A percentile compares a stretch with the other conserved stretches of the same genome.
phyloP scores from a whole-genome alignment of 768 basidiomycete genomes.

The Psilocybe cyanescens region DNA sequence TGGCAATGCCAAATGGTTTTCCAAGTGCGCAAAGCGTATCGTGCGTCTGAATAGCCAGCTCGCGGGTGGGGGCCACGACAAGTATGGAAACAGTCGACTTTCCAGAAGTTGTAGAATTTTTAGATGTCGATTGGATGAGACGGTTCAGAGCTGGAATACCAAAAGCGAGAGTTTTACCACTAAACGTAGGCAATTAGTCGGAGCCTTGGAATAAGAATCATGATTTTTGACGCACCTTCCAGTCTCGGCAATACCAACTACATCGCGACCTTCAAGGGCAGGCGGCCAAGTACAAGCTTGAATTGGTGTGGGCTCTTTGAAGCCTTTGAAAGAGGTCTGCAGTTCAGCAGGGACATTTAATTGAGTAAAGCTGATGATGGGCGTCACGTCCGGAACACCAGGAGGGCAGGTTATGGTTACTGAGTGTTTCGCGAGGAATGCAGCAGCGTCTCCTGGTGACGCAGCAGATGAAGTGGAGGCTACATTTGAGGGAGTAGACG shows the following conservation, averaged over 20 bases:
- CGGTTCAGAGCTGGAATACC: slow-evolving; percentile 86
- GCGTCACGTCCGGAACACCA: slow-evolving; percentile 50
- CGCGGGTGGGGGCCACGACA: slow-evolving; percentile 93
- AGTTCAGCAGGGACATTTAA: slow-evolving; percentile 69
- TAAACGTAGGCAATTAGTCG: slow-evolving; percentile 29
- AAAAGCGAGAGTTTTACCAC: slow-evolving; percentile 96
- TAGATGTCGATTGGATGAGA: slow-evolving; percentile 48
- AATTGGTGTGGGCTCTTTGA: slow-evolving; percentile 91
- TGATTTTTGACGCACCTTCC: slow-evolving; percentile 59
- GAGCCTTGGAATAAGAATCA: background rate
- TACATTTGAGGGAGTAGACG: slow-evolving; percentile 19
- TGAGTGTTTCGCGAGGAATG: slow-evolving; percentile 72
- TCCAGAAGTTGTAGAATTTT: slow-evolving; percentile 30
- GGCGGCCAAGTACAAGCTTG: slow-evolving; percentile 96
- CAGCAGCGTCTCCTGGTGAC: slow-evolving; percentile 46
- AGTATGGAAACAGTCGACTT: slow-evolving; percentile 60
- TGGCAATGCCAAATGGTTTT: slow-evolving; percentile 71
- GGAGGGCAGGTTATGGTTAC: slow-evolving; percentile 70
- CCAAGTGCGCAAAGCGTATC: slow-evolving; percentile 79
- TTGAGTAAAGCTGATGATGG: slow-evolving; percentile 76
- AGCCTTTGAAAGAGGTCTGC: slow-evolving; percentile 63
- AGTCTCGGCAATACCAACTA: slow-evolving; percentile 96
- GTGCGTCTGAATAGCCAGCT: slow-evolving; percentile 95
- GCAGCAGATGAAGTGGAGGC: slow-evolving; percentile 24
- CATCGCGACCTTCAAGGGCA: slow-evolving; percentile 79